Percentiles rank a stretch among this genome's conserved stretches.
Evolutionary conservation across 2,329 filamentous ascomycete genomes (phyloP).

Genomic region (Bipolaris bicolor): DNA sequence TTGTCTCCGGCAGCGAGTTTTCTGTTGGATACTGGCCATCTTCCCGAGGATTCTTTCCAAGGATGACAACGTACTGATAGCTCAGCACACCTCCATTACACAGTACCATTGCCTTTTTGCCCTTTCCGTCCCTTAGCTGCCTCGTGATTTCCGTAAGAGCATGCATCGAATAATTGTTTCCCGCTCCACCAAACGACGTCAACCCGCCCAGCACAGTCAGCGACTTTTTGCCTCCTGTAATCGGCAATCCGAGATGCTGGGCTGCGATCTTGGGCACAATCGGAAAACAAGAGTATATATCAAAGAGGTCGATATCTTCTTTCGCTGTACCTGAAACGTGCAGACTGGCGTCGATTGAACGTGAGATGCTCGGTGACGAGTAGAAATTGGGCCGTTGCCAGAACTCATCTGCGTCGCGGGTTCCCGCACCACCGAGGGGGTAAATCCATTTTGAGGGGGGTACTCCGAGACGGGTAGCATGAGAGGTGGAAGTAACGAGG

Average conservation of each 20-base stretch:
- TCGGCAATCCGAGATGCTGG: constrained; percentile 62
- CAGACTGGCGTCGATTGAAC: constrained; percentile 63
- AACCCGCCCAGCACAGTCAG: constrained; percentile 69
- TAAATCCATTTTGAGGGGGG: constrained; percentile 67
- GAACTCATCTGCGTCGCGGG: constrained; percentile 64
- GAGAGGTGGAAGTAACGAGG: constrained; percentile 64
- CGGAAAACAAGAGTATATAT: constrained; percentile 73
- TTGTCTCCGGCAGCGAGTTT: constrained; percentile 54
- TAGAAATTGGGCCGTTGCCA: constrained; percentile 67
- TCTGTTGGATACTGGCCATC: constrained; percentile 55
- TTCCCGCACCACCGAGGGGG: constrained; percentile 67
- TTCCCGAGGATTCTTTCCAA: constrained; percentile 57
- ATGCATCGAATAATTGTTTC: constrained; percentile 75
- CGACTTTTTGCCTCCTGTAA: constrained; percentile 54
- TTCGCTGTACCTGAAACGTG: constrained; percentile 54
- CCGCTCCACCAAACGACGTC: constrained; percentile 72
- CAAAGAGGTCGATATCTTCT: constrained; percentile 64
- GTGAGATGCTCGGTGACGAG: constrained; percentile 63
- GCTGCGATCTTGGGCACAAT: constrained; percentile 72
- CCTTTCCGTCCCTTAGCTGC: constrained; percentile 56
- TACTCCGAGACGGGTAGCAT: constrained; percentile 62
- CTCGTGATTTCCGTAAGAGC: constrained; percentile 53
- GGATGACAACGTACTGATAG: constrained; percentile 67
- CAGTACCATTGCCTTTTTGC: constrained; percentile 62
- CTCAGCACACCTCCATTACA: constrained; percentile 71